Base-by-base conservation (phyloP, 192 early-diverging fungal species). In the Entomortierella beljakovae region DNA sequence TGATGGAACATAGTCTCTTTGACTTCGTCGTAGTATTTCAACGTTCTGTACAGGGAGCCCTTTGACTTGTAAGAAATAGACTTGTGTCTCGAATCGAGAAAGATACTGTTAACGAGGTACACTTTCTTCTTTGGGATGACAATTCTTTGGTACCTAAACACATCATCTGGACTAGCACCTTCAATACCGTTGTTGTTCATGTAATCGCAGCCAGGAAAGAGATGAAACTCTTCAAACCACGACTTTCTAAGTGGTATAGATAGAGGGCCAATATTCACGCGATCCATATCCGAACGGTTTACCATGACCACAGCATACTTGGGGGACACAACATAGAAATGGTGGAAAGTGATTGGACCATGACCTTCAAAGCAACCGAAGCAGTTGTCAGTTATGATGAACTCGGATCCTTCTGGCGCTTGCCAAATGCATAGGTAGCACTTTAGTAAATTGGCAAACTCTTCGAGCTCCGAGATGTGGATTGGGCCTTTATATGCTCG, bases 291-390 rank as follows among this genome's bases (percentile, higher is more conserved):
- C 1, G 35, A 4, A 6, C 70, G 61, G 2, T 59, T 64, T 6
- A 57, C 48, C 2, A 82, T 67, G 9, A 76, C 68, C 28, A 82
- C 59, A 35, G 40, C 68, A 46, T 71, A 70, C 59, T 66, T 57
- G 32, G 80, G 80, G 66, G 80, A 82, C 26, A 82, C 60, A 6
- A 82, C 63, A 67, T 54, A 82, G 64, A 76, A 65, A n/a, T 20
- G 43, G 49, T 76, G 80, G 48, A 66, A 65, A 42, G 31, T 33
- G 0, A 49, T 7, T 16, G 46, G 57, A 6, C 6, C 35, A 42
- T 60, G 18, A 15, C 80, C 80, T 33, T 82, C 80, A 23, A 64
- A 82, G 4, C 43, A 55, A 57, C 80, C 80, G 49, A 82, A 82
- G 43, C 80, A 64, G 25, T 42, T 64, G 16, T 66, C 61, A 2